These are phyloP conservation scores for Acanthamoeba culbertsoni DNA, from an alignment of 208 protist genomes.

Conservation along the genomic window DNA sequence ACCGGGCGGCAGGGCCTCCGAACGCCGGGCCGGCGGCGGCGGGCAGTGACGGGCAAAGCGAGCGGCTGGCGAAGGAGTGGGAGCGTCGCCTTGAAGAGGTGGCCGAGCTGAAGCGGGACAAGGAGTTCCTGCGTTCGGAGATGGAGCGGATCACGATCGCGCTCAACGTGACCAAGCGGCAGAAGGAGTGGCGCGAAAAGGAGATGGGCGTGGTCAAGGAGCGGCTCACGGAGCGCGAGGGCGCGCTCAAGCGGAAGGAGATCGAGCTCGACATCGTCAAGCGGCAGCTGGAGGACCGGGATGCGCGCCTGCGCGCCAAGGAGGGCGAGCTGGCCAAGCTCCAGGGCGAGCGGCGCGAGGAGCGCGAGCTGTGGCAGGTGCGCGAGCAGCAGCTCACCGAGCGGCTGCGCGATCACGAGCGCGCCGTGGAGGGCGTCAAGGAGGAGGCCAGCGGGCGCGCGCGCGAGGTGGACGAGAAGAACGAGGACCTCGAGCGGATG, in stretches of 20 bases:
- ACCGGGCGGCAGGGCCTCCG: not conserved
- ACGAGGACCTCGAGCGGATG: conserved; percentile 17
- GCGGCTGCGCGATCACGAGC: not conserved
- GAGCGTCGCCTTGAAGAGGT: not conserved
- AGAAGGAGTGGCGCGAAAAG: conserved; percentile 52
- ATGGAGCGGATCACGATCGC: conserved; percentile 14
- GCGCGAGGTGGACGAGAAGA: not conserved
- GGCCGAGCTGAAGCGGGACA: conserved; percentile 18
- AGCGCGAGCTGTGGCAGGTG: not conserved
- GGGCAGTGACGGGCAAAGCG: not conserved
- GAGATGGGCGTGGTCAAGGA: conserved; percentile 33
- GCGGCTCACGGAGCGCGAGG: not conserved
- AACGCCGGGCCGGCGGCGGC: not conserved
- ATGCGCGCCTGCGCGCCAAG: not conserved
- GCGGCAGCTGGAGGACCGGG: conserved; percentile 25
- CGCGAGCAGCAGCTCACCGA: not conserved
- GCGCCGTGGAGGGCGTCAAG: not conserved
- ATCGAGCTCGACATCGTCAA: conserved; percentile 29
- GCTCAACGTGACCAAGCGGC: conserved; percentile 34
- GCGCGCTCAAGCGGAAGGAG: not conserved
- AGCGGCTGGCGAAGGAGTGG: not conserved
- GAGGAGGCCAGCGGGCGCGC: not conserved
- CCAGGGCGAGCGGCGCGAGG: not conserved
- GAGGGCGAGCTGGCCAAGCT: not conserved
- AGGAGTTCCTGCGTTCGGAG: not conserved